Base-by-base conservation (phyloP, 345 rosid species). In the Arabidopsis suecica region DNA sequence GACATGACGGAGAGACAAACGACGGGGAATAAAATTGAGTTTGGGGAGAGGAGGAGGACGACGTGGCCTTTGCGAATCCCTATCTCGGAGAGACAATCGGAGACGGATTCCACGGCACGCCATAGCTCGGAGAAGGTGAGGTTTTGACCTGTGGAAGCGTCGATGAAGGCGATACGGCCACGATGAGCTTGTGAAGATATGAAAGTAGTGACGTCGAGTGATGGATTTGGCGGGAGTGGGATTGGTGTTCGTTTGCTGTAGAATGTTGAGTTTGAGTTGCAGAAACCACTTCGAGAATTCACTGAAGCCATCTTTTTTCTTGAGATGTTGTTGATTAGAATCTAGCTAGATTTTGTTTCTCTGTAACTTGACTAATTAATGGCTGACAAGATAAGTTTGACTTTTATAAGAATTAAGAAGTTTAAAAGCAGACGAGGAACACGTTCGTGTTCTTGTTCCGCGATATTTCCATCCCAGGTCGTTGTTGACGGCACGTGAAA, bases 1-100 rank as follows among this genome's bases (percentile, higher is more conserved):
- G 96, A 94, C 96, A 94, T 86, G 14, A 91, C 96, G 65, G 98
- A 86, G 82, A 91, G 96, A 63, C 93, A 91, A n/a, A 91, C 89
- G 65, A 91, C 63, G 33, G 98, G 98, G 84, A 94, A 91, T 72
- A 80, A 79, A 61, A 91, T 80, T 55, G 98, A 94, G 75, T 94
- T 94, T 0, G 98, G 96, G 5, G 98, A 88, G 65, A 94, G 95
- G 72, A 91, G 87, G 61, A 91, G 88, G 77, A 94, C 65, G 63
- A 91, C 96, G 53, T 90, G 73, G 11, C 97, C 97, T 42, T 94
- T 94, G 42, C 93, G 88, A 54, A 91, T 78, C 18, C 98, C 97
- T 83, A 90, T 83, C 16, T 84, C 81, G 48, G 79, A 78, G 45
- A 94, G 91, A 65, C 75, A 83, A 1, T 84, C 45, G 32, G 86